Base-by-base conservation (phyloP, 176 grass and related monocot genomes). In the Carex littledalei region DNA sequence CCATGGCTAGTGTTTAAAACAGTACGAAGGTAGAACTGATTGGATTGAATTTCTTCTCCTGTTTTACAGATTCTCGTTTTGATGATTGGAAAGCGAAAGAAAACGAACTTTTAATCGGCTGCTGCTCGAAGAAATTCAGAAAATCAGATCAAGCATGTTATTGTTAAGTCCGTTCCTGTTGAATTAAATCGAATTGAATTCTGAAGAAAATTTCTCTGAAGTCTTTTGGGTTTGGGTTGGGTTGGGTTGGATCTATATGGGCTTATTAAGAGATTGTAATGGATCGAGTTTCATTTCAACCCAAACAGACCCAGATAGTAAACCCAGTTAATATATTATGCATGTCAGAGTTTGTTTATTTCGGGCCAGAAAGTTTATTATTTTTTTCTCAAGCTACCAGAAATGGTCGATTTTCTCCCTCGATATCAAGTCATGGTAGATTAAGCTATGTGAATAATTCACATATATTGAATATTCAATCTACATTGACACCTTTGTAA, bases 1-100 rank as follows among this genome's bases (percentile, higher is more conserved):
- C 61, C 60, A 81, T 91, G 57, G 92, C 85, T 80, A 85, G 52
- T 74, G 89, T 29, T 29, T 29, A 45, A 43, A 43, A 18, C 16
- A 8, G 6, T n/a, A 13, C 31, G 35, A 41, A 43, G 67, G 8
- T 17, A 39, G 14, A 15, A 37, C 66, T 29, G 24, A 68, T 68
- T 8, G 66, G 24, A 39, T 35, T 37, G 31, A 37, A 41, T 18
- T 8, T n/a, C 60, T 63, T 22, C 60, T 63, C 6, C 57, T 2
- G 45, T 20, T 60, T n/a, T 18, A 60, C 5, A 6, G 57, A 60
- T 20, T 60, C 6, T 60, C 15, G 59, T 61, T 61, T 61, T 20
- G 59, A 61, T 61, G 18, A 7, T 9, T 50, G 10, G 45, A 50
- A 50, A 50, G 47, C 9, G 47, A 50, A 10, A 50, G 9, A 50